A percentile compares a stretch with the other conserved stretches of the same genome.
Conservation (phyloP, 2,329 filamentous ascomycete genomes). For the Claviceps quebecensis region DNA sequence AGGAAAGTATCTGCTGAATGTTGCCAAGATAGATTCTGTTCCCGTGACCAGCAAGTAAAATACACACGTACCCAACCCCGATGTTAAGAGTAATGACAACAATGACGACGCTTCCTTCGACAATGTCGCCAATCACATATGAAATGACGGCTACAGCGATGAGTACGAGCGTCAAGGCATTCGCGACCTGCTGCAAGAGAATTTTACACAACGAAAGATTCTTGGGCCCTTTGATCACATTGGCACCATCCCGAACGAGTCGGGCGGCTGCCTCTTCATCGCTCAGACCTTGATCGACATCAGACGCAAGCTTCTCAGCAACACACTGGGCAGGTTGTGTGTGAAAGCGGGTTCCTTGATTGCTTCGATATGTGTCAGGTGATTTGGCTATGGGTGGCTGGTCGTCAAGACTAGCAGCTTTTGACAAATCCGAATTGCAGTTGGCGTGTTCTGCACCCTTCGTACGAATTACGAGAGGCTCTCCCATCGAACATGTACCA, state of each 20-base stretch:
- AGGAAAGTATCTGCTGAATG: background rate
- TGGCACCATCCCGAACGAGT: constrained; percentile 51
- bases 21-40: background rate
- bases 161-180: constrained; percentile 62
- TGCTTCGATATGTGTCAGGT: constrained; percentile 16
- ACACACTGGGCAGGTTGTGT: constrained; percentile 22
- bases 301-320: constrained; percentile 25
- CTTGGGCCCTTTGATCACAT: constrained; percentile 57
- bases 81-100: constrained; percentile 56
- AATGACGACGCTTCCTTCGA: constrained; percentile 49
- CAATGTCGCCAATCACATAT: constrained; percentile 50
- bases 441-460: constrained; percentile 28
- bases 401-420: constrained; percentile 21
- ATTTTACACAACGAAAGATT: constrained; percentile 62
- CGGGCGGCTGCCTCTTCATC: constrained; percentile 49
- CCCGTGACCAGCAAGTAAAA: background rate
- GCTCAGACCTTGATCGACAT: constrained; percentile 46
- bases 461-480: constrained; percentile 22
- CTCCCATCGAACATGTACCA: constrained; percentile 28
- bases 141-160: constrained; percentile 60
- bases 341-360: constrained; percentile 21
- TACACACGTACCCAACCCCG: constrained; percentile 40
- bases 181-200: constrained; percentile 62
- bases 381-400: constrained; percentile 26
- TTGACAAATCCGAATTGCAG: constrained; percentile 24